Evolutionary conservation across 2,329 filamentous ascomycete species (phyloP).

Genomic region (Colletotrichum sp.): DNA sequence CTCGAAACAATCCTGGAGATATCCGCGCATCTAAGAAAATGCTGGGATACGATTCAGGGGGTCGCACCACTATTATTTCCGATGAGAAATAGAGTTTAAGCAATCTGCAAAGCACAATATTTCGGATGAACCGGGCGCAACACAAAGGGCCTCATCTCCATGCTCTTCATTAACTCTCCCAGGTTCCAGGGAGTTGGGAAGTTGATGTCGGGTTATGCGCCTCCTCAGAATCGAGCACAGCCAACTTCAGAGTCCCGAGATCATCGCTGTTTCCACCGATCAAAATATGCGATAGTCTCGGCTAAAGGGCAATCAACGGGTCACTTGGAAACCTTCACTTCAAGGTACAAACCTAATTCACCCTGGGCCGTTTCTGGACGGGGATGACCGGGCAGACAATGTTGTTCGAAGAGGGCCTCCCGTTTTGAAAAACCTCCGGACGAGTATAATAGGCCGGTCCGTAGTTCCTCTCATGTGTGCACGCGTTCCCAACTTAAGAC

Average conservation of each 20-base stretch:
- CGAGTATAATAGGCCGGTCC: neutral
- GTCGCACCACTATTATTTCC: neutral
- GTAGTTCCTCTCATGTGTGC: neutral
- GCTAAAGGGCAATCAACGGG: neutral
- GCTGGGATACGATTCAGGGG: neutral
- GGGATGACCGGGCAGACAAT: neutral
- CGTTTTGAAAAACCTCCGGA: neutral
- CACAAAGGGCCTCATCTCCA: neutral
- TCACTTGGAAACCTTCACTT: neutral
- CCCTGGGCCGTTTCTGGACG: neutral
- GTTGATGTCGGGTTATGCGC: neutral
- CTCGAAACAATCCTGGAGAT: neutral
- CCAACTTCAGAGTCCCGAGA: neutral
- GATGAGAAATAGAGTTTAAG: neutral
- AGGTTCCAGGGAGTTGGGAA: neutral
- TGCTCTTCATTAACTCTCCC: neutral
- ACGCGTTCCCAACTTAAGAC: neutral
- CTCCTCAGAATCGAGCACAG: neutral
- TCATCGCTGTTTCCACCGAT: neutral
- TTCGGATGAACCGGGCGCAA: slow-evolving; percentile 9
- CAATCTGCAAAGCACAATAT: neutral
- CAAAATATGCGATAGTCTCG: neutral
- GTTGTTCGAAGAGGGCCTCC: neutral
- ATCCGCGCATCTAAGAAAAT: neutral
- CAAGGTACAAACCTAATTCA: neutral